A percentile compares a stretch with the other conserved stretches of the same genome.
Evolutionary conservation across 2,329 filamentous ascomycete species (phyloP).

Genomic region (Neofusicoccum umdonicola): DNA sequence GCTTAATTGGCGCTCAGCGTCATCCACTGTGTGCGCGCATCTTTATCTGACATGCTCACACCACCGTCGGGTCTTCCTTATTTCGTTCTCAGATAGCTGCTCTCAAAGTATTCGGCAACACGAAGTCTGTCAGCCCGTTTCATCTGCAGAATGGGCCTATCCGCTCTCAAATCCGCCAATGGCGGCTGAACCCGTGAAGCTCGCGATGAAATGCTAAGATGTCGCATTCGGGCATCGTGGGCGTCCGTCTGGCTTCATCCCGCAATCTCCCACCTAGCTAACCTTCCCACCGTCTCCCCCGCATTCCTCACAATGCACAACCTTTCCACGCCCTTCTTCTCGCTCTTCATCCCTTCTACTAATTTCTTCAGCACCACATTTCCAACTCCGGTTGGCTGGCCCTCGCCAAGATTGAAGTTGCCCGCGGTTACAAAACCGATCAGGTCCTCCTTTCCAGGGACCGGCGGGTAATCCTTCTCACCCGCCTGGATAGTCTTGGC

Average conservation of each 20-base stretch:
- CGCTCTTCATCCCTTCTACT: conserved; percentile 41
- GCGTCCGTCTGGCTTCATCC: too few species aligned
- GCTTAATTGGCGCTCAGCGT: neutral
- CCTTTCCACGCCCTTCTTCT: conserved; percentile 32
- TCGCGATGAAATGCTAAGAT: too few species aligned
- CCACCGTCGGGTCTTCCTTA: too few species aligned
- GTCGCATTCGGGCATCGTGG: too few species aligned
- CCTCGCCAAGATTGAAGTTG: conserved; percentile 75
- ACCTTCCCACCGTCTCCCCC: conserved; percentile 73
- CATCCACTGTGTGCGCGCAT: neutral
- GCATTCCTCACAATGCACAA: conserved; percentile 80
- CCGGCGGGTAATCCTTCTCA: conserved; percentile 56
- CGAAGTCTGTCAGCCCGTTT: too few species aligned
- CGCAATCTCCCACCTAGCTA: conserved; percentile 69
- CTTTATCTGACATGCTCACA: too few species aligned
- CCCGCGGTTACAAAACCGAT: conserved; percentile 90
- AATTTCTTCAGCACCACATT: conserved; percentile 63
- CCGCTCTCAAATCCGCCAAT: too few species aligned
- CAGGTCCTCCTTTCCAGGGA: conserved; percentile 73
- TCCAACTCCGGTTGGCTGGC: conserved; percentile 73
- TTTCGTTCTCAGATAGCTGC: too few species aligned
- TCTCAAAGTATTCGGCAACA: too few species aligned
- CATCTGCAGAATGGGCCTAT: too few species aligned
- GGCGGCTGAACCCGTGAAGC: too few species aligned
- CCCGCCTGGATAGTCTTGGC: conserved; percentile 20